Evolutionary conservation across 495 filamentous ascomycete species (phyloP).

Genomic region (Aspergillus leporis): DNA sequence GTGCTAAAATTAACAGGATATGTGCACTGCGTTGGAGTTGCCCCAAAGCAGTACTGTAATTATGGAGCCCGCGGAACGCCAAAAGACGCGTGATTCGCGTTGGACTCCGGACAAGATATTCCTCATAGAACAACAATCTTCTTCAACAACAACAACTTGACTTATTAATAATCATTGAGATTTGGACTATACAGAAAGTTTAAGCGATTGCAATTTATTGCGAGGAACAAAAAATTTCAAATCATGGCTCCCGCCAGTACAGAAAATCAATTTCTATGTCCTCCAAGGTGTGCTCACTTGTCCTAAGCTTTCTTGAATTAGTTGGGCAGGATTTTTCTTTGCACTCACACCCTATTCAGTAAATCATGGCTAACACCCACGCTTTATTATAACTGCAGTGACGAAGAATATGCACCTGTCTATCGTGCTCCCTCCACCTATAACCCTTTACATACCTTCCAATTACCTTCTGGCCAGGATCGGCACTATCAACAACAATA

Average conservation of each 20-base stretch:
- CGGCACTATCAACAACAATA: slow-evolving; percentile 92
- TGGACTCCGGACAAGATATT: neutral
- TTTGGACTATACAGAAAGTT: neutral
- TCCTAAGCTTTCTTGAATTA: neutral
- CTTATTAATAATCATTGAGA: neutral
- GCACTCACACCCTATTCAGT: neutral
- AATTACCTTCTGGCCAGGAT: slow-evolving; percentile 64
- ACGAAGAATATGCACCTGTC: slow-evolving; percentile 40
- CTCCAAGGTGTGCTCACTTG: slow-evolving; percentile 35
- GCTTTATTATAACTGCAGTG: slow-evolving; percentile 22
- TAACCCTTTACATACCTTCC: slow-evolving; percentile 71
- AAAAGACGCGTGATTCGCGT: slow-evolving; percentile 35
- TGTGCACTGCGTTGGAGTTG: too few relatives aligned
- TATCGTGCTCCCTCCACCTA: slow-evolving; percentile 63
- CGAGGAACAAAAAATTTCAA: neutral
- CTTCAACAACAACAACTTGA: neutral
- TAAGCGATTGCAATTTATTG: slow-evolving; percentile 2
- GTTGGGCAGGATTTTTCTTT: neutral
- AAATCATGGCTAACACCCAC: slow-evolving; percentile 21
- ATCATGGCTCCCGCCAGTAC: slow-evolving; percentile 30
- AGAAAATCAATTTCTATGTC: slow-evolving; percentile 36
- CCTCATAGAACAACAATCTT: neutral
- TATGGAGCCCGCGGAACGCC: slow-evolving; percentile 21
- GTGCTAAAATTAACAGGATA: neutral
- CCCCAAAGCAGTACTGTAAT: slow-evolving; percentile 26